Conservation (phyloP, 495 filamentous ascomycete species). For the Neurospora hispaniola region DNA sequence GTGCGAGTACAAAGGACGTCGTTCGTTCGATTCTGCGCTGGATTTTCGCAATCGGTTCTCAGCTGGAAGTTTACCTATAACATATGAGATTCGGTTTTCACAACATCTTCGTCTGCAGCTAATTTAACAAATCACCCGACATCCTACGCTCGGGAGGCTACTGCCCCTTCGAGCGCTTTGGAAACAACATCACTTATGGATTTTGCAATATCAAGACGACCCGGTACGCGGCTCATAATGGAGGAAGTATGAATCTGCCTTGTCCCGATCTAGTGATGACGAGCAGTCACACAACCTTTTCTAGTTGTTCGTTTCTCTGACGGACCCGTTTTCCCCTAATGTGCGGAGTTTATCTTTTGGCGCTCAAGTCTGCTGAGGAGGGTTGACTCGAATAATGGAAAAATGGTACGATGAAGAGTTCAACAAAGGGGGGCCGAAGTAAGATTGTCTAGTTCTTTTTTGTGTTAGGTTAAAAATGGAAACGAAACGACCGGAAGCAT, state of each 20-base stretch:
- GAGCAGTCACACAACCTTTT: constrained; percentile 14
- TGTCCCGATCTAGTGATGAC: constrained; percentile 24
- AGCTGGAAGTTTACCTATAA: constrained; percentile 17
- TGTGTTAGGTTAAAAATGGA: constrained; percentile 8
- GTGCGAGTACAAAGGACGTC: constrained; percentile 5
- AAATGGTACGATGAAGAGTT: not conserved
- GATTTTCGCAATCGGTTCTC: constrained; percentile 25
- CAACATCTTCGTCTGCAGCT: constrained; percentile 45
- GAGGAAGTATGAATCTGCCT: constrained; percentile 13
- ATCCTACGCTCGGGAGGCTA: constrained; percentile 48
- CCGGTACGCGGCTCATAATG: constrained; percentile 11
- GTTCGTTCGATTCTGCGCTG: constrained; percentile 15
- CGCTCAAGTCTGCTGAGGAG: not conserved
- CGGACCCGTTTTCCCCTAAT: constrained; percentile 13
- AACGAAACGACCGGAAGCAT: not conserved
- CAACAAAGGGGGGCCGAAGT: not conserved
- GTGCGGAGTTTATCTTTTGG: constrained; percentile 16
- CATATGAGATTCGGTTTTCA: constrained; percentile 27
- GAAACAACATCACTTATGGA: constrained; percentile 50
- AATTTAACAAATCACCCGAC: constrained; percentile 43
- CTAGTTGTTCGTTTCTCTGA: constrained; percentile 6
- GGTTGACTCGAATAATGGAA: not conserved
- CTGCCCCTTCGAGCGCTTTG: constrained; percentile 43
- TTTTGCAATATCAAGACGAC: constrained; percentile 40
- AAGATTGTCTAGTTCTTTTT: constrained; percentile 8